Conservation (phyloP, 306 rosid genomes). For the Gastrolobium bilobum region DNA sequence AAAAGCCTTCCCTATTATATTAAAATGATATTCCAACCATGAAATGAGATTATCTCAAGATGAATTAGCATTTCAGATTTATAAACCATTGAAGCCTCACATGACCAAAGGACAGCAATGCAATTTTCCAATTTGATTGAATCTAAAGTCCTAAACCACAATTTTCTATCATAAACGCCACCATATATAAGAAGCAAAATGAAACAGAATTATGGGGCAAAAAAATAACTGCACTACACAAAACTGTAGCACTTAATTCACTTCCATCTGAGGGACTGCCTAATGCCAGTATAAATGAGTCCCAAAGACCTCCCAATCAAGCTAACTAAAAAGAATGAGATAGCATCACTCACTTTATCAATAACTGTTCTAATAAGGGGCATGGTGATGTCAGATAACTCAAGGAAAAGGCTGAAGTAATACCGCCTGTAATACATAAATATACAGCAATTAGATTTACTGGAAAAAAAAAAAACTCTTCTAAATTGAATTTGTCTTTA, state of each 20-base stretch:
- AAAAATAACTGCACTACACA: conserved; percentile 36
- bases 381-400: conserved; percentile 84
- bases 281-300: conserved; percentile 91
- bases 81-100: conserved; percentile 8
- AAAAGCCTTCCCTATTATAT: not conserved
- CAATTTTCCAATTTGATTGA: conserved; percentile 37
- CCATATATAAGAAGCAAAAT: conserved; percentile 30
- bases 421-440: conserved; percentile 76
- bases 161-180: conserved; percentile 8
- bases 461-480: not conserved
- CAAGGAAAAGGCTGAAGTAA: conserved; percentile 91
- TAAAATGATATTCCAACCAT: not conserved
- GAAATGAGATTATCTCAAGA: conserved; percentile 14
- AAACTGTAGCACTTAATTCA: conserved; percentile 55
- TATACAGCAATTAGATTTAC: conserved; percentile 31
- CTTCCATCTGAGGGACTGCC: conserved; percentile 91
- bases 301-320: conserved; percentile 96
- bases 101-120: conserved; percentile 21
- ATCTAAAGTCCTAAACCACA: conserved; percentile 22
- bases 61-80: conserved; percentile 5
- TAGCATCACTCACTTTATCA: conserved; percentile 77
- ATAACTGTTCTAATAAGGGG: conserved; percentile 77
- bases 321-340: conserved; percentile 84
- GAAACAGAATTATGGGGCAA: conserved; percentile 15
- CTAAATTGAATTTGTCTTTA: not conserved